phyloP scores from a whole-genome alignment of 1,284 basidiomycete species.

The Fomitopsis pinicola region DNA sequence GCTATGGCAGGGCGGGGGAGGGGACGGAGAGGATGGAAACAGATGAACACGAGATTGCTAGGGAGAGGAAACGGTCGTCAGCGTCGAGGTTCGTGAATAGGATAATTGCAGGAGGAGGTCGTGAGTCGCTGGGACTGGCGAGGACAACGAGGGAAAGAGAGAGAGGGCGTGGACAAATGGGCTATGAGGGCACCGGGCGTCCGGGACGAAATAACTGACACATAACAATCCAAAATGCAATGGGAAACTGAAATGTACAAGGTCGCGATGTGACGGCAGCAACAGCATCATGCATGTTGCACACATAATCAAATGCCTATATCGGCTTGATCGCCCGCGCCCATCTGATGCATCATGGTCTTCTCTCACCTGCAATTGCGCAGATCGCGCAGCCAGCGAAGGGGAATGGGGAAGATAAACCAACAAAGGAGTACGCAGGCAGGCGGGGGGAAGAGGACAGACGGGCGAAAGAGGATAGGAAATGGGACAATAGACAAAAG shows the following conservation, averaged over 20 bases:
- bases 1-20: conserved; percentile 19
- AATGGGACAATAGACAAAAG: neutral
- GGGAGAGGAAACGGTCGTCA: conserved; percentile 19
- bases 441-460: neutral
- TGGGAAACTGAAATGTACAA: conserved; percentile 8
- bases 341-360: conserved; percentile 6
- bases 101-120: conserved; percentile 15
- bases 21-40: conserved; percentile 22
- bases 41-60: conserved; percentile 23
- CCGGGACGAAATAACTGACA: conserved; percentile 21
- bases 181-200: conserved; percentile 30
- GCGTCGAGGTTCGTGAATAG: conserved; percentile 23
- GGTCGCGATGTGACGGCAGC: conserved; percentile 5
- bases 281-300: neutral
- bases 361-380: neutral
- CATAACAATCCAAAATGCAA: conserved; percentile 13
- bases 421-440: neutral
- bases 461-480: neutral
- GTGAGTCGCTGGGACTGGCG: conserved; percentile 26
- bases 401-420: neutral
- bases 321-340: neutral
- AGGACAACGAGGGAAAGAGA: conserved; percentile 28
- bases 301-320: conserved; percentile 5
- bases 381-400: neutral
- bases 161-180: conserved; percentile 31